A percentile compares a stretch with the other conserved stretches of the same genome.
Conservation (phyloP, 192 early-diverging fungal species). For the Entophlyctis luteolus region DNA sequence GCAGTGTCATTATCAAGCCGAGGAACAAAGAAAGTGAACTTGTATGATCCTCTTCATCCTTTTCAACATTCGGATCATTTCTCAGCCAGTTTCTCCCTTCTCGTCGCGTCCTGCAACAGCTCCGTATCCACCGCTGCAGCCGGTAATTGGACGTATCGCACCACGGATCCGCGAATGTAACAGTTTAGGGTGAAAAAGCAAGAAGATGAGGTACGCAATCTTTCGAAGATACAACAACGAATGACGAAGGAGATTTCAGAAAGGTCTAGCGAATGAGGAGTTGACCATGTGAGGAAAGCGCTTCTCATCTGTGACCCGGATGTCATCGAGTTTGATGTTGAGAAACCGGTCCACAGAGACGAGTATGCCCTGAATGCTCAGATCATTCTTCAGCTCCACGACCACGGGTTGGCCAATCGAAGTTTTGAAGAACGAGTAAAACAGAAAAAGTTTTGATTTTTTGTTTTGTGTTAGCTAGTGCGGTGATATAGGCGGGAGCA, state of each 20-base stretch:
- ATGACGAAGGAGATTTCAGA: too few species aligned
- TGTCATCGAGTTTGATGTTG: slow-evolving; percentile 96
- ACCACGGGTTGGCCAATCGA: slow-evolving; percentile 91
- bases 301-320: slow-evolving; percentile 74
- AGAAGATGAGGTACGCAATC: too few species aligned
- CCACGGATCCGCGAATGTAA: slow-evolving; percentile 98
- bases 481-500: too few species aligned
- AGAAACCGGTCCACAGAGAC: slow-evolving; percentile 99
- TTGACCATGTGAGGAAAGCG: slow-evolving; percentile 94
- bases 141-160: slow-evolving; percentile 92
- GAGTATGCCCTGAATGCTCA: slow-evolving; percentile 84
- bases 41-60: too few species aligned
- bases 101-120: slow-evolving; percentile 92
- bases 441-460: slow-evolving; percentile 61
- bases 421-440: slow-evolving; percentile 99
- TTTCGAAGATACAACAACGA: too few species aligned
- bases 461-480: not conserved
- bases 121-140: slow-evolving; percentile 86
- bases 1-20: too few species aligned
- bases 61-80: too few species aligned
- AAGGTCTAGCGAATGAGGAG: not conserved
- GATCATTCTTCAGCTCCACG: slow-evolving; percentile 98
- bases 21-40: too few species aligned
- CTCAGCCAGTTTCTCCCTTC: slow-evolving; percentile 73
- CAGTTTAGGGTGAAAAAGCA: too few species aligned